These are phyloP conservation scores for Begonia fuchsioides DNA, from an alignment of 306 rosid genomes.

Conservation along the genomic window DNA sequence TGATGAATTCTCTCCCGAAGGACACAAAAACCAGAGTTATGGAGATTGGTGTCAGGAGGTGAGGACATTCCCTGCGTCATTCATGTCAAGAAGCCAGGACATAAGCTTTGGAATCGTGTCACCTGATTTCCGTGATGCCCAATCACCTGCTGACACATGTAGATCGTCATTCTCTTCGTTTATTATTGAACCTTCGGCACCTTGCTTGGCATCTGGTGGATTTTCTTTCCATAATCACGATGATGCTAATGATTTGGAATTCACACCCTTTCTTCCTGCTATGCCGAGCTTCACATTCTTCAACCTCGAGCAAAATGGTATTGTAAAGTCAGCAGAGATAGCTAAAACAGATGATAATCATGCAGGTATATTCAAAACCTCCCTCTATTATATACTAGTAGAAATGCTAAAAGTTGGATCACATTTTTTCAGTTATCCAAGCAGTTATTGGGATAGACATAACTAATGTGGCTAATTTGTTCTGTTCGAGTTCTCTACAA, in stretches of 20 bases:
- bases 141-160: slow-evolving; percentile 58
- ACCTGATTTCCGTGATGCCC: slow-evolving; percentile 32
- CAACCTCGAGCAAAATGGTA: neutral
- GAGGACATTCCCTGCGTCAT: neutral
- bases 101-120: slow-evolving; percentile 58
- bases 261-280: slow-evolving; percentile 1
- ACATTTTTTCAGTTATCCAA: too few relatives aligned
- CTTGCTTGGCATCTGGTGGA: slow-evolving; percentile 38
- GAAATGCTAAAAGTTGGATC: too few relatives aligned
- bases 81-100: slow-evolving; percentile 67
- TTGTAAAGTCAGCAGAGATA: neutral
- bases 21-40: slow-evolving; percentile 14
- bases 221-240: slow-evolving; percentile 40
- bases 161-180: slow-evolving; percentile 70
- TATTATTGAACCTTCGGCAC: slow-evolving; percentile 36
- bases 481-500: neutral
- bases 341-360: neutral
- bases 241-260: slow-evolving; percentile 27
- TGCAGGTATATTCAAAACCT: slow-evolving; percentile 1
- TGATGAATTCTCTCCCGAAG: too few relatives aligned
- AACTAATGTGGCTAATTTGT: neutral
- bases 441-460: too few relatives aligned
- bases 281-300: slow-evolving; percentile 4
- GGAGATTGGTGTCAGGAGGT: too few relatives aligned
- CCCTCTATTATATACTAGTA: too few relatives aligned